Base-by-base conservation (phyloP, 1,284 basidiomycete genomes). In the Rugosomyces carneus region DNA sequence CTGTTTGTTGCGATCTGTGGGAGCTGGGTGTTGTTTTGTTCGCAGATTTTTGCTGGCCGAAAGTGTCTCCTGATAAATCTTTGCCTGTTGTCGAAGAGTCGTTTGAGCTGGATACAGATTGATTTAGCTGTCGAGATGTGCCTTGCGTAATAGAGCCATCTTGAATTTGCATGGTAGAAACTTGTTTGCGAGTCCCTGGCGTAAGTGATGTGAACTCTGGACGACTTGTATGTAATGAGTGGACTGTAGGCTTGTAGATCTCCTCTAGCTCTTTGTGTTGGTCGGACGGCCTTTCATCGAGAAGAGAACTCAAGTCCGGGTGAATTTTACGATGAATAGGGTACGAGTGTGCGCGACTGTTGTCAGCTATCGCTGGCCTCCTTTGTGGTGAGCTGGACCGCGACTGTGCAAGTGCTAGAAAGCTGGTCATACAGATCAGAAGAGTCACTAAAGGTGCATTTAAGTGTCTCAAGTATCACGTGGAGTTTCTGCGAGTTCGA, bases 241-340 rank as follows among this genome's bases (percentile, higher is more conserved):
- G 29, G 10, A 39, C 37, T 10, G 24, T 20, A 11, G 19, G 2
- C 38, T 45, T 26, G n/a, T 15, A 11, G 21, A 16, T 16, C 11
- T 23, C n/a, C n/a, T 3, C 21, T 24, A 31, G 10, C 9, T 18
- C 3, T 11, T 11, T 8, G 11, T 15, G 18, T 6, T 23, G 10
- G 6, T 15, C 21, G 35, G 32, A 9, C 9, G 24, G 23, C 16
- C 44, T 44, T 47, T 48, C 36, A 5, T 49, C 47, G 15, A 60
- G 57, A 3, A 67, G 56, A 29, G 61, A 58, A 45, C 64, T 60
- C 23, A 67, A 54, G 42, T 70, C 55, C 45, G 65, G 65, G 46
- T 67, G 66, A 34, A 68, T 70, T 52, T 60, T 65, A 21, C 55
- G 57, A 24, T 61, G 47, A 10, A 58, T 35, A n/a, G 31, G 45